A percentile compares a stretch with the other conserved stretches of the same genome.
These are phyloP conservation scores for Nemania sp. DNA, from an alignment of 2,329 filamentous ascomycete species.

Conservation along the genomic window DNA sequence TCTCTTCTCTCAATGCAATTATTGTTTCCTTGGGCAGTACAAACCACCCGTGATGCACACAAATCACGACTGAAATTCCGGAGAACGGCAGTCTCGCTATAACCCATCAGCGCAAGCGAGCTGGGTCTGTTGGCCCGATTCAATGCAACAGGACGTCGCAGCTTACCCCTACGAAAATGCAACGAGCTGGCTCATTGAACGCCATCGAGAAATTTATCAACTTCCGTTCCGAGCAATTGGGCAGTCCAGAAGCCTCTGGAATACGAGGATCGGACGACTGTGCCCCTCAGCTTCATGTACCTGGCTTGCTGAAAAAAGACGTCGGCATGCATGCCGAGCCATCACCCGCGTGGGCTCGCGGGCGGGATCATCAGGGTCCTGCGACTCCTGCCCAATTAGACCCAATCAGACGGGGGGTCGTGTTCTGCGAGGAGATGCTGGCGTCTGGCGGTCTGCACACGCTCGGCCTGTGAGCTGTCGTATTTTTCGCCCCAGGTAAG, in stretches of 20 bases:
- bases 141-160: neutral
- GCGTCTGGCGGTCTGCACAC: constrained; percentile 3
- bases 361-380: constrained; percentile 9
- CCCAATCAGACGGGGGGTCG: constrained; percentile 8
- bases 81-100: neutral
- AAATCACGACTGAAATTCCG: neutral
- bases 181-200: neutral
- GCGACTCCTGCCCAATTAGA: too few relatives aligned
- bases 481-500: too few relatives aligned
- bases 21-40: too few relatives aligned
- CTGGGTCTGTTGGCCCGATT: neutral
- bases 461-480: too few relatives aligned
- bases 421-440: neutral
- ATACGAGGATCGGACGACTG: constrained; percentile 3
- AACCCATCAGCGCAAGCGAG: neutral
- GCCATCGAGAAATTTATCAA: neutral
- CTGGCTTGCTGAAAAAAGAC: constrained; percentile 2
- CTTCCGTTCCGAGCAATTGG: neutral
- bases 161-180: neutral
- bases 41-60: too few relatives aligned
- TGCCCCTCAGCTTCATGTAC: constrained; percentile 1
- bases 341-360: neutral
- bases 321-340: constrained; percentile 16
- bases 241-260: neutral
- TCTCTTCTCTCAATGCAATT: too few relatives aligned